A percentile compares a stretch with the other conserved stretches of the same genome.
Evolutionary conservation across 2,329 filamentous ascomycete species (phyloP).

Genomic region (Colletotrichum shisoi): DNA sequence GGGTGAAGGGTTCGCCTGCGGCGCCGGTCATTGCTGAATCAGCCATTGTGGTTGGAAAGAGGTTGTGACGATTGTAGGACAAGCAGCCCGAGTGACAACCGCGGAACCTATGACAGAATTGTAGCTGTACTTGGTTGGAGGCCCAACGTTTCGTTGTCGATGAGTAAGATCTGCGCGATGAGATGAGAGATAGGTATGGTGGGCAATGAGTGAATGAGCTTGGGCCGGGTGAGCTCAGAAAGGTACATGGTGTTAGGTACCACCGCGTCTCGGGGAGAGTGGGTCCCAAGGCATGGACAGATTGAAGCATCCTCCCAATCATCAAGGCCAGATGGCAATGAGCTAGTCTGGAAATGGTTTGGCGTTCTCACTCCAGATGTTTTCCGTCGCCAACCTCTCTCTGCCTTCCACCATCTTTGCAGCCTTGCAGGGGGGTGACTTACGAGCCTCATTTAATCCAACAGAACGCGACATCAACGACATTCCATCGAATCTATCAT

Average conservation of each 20-base stretch:
- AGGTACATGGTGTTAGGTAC: constrained; percentile 21
- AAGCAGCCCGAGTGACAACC: no score
- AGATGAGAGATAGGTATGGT: neutral
- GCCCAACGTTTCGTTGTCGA: neutral
- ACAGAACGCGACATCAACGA: constrained; percentile 28
- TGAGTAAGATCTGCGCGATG: constrained; percentile 1
- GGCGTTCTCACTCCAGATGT: constrained; percentile 22
- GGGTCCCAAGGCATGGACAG: neutral
- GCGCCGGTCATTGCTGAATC: constrained; percentile 39
- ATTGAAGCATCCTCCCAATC: constrained; percentile 19
- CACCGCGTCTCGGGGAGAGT: neutral
- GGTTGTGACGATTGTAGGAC: neutral
- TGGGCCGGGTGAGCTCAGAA: constrained; percentile 13
- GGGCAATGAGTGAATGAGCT: constrained; percentile 13
- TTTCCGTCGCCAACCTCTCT: constrained; percentile 35
- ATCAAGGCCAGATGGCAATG: neutral
- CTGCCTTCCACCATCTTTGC: constrained; percentile 14
- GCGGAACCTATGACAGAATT: no score
- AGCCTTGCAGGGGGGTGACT: constrained; percentile 32
- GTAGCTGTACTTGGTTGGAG: no score
- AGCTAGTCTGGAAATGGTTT: neutral
- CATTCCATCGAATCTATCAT: constrained; percentile 22
- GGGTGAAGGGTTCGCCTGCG: constrained; percentile 66
- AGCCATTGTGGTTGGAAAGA: constrained; percentile 13
- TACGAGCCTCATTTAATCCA: constrained; percentile 29